These are phyloP conservation scores for Coleophoma crateriformis DNA, from an alignment of 2,329 filamentous ascomycete species.

Conservation along the genomic window DNA sequence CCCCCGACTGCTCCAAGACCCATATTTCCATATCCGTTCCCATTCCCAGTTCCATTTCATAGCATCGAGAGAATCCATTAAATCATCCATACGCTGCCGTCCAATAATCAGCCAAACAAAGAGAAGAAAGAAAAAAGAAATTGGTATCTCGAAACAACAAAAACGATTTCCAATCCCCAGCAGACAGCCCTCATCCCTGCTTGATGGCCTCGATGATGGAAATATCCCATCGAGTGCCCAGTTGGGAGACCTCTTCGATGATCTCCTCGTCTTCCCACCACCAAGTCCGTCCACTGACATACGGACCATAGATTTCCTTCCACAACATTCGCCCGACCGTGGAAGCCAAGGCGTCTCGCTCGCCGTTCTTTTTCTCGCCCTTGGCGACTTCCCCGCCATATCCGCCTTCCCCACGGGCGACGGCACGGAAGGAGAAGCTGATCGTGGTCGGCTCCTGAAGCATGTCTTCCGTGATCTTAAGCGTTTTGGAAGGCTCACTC, in stretches of 20 bases:
- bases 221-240: constrained; percentile 55
- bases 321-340: constrained; percentile 53
- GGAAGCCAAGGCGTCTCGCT: constrained; percentile 39
- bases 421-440: not conserved
- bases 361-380: constrained; percentile 21
- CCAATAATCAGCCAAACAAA: no score
- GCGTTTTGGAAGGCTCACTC: not conserved
- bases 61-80: no score
- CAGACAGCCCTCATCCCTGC: constrained; percentile 11
- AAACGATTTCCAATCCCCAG: no score
- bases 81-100: no score
- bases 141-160: no score
- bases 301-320: constrained; percentile 52
- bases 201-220: constrained; percentile 51
- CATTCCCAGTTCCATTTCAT: no score
- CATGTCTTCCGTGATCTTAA: constrained; percentile 1
- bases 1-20: no score
- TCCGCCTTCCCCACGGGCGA: not conserved
- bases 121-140: no score
- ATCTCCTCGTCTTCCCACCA: constrained; percentile 58
- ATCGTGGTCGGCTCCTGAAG: constrained; percentile 26
- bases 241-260: constrained; percentile 46
- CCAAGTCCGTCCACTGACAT: constrained; percentile 35
- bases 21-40: no score
- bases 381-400: constrained; percentile 2